Evolutionary conservation across 2,329 filamentous ascomycete species (phyloP).

Genomic region (Verticillium alfalfae): DNA sequence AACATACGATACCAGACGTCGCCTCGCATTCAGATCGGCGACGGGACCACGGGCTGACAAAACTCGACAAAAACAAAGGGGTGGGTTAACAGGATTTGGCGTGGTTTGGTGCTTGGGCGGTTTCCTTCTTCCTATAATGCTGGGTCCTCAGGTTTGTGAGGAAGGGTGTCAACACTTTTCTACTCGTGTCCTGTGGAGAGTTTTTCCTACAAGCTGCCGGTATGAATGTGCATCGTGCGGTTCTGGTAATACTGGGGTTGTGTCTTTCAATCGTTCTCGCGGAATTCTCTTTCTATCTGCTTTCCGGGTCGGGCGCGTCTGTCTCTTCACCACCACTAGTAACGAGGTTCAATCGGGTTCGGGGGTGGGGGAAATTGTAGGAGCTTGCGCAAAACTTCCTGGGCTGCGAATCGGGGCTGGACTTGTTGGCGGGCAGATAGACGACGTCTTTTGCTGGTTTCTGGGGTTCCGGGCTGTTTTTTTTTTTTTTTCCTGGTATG

Average conservation of each 20-base stretch:
- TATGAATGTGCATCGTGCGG: background rate
- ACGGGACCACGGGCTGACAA: background rate
- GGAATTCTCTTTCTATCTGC: background rate
- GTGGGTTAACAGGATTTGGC: background rate
- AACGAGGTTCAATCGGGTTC: background rate
- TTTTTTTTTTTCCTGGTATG: background rate
- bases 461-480: background rate
- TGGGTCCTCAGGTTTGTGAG: background rate
- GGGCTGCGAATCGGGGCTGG: background rate
- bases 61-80: conserved; percentile 4
- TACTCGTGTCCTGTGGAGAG: background rate
- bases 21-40: background rate
- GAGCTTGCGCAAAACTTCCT: background rate
- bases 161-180: background rate
- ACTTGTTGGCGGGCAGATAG: background rate
- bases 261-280: background rate
- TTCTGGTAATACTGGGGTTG: background rate
- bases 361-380: background rate
- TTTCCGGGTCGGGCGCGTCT: background rate
- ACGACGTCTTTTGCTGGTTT: background rate
- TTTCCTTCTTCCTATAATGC: background rate
- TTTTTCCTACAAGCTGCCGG: background rate
- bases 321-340: background rate
- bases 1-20: background rate
- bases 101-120: background rate